These are phyloP conservation scores for Corylus avellana DNA, from an alignment of 306 rosid genomes.

Conservation along the genomic window DNA sequence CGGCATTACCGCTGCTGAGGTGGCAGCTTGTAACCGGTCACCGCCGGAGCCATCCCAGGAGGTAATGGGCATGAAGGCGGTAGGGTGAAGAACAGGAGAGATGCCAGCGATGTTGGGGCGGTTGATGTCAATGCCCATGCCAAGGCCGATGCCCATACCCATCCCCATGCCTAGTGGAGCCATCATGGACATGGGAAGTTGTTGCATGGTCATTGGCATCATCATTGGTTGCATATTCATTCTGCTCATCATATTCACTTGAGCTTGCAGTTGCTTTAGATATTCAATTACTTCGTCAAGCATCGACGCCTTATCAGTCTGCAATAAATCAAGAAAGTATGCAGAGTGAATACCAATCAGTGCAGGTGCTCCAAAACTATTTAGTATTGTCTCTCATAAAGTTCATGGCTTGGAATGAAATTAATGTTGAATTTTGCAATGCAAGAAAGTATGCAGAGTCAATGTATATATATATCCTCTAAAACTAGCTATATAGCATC, in stretches of 20 bases:
- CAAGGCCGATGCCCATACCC: conserved; percentile 65
- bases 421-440: background rate
- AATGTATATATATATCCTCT: background rate
- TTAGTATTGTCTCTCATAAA: background rate
- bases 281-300: conserved; percentile 94
- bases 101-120: conserved; percentile 54
- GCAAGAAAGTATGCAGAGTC: background rate
- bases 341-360: background rate
- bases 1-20: conserved; percentile 37
- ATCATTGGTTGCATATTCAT: conserved; percentile 71
- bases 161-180: conserved; percentile 61
- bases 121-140: conserved; percentile 61
- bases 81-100: conserved; percentile 64
- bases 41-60: conserved; percentile 60
- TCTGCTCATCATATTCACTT: conserved; percentile 73
- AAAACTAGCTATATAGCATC: too few relatives aligned
- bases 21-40: conserved; percentile 40
- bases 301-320: conserved; percentile 97
- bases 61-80: conserved; percentile 66
- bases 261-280: conserved; percentile 89
- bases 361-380: background rate
- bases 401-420: background rate
- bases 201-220: conserved; percentile 79
- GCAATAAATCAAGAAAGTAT: conserved; percentile 8
- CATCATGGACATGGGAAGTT: conserved; percentile 86